Conservation (phyloP, 2,329 filamentous ascomycete species). For the Alternaria sp. region DNA sequence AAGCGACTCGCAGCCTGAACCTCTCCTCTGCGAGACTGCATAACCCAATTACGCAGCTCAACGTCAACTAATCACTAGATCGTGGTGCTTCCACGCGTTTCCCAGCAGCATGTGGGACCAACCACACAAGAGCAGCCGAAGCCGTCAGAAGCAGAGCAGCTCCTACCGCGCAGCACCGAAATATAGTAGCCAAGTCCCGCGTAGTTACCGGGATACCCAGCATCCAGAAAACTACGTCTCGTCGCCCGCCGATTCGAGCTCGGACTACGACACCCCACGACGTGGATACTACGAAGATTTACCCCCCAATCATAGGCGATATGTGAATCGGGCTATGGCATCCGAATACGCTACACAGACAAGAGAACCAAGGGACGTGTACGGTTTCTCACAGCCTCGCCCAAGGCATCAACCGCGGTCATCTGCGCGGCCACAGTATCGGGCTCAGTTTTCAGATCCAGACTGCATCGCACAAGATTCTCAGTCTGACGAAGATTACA, state of each 20-base stretch:
- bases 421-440: background rate
- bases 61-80: background rate
- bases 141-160: background rate
- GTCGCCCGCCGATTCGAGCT: background rate
- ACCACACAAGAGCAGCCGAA: background rate
- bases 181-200: background rate
- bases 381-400: background rate
- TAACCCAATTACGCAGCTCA: slow-evolving; percentile 1
- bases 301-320: background rate
- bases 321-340: background rate
- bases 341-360: slow-evolving; percentile 2
- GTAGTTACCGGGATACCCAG: background rate
- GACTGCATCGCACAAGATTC: slow-evolving; percentile 2
- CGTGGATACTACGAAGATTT: background rate
- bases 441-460: slow-evolving; percentile 1
- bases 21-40: background rate
- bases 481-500: slow-evolving; percentile 10
- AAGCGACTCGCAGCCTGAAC: background rate
- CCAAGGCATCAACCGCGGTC: background rate
- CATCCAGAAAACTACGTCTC: slow-evolving; percentile 10
- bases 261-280: slow-evolving; percentile 8
- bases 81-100: background rate
- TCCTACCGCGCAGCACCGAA: background rate
- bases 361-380: background rate
- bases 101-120: slow-evolving; percentile 3